Evolutionary conservation across 1,139 yeast genomes (phyloP), one percentile per base, ranked within the genome.

Genomic region (Taphrina sp.): DNA sequence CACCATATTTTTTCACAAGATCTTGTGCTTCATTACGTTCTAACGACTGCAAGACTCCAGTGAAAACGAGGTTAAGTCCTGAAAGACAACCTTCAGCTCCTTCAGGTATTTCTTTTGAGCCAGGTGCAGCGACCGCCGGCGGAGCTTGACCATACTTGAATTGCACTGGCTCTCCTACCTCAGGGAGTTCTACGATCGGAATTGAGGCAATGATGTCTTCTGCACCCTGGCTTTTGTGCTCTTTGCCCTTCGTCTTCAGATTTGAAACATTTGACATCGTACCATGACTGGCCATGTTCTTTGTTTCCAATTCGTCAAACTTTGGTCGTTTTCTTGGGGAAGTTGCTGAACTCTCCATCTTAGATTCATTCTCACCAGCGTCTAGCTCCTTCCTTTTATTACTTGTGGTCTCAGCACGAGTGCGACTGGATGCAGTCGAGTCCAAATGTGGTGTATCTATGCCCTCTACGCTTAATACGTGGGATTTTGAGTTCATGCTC

Each of bases 11-110:
- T 64, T 86, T 83, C 3, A 96, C 95, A 23, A 87, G 67, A 29
- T 77, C 76, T 64, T 85, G 94, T 20, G 92, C 84, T 26, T 80
- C 82, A 1, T 79, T 83, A 61, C 99, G 78, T 60, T 86, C 87
- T 37, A 92, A 70, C 24, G 79, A 79, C 0, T 96, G 95, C 59
- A 92, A 69, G 3, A 82, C 80, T 31, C 99, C 99, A 0, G 98
- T 92, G 66, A 94, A 92, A 0, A 94, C 97, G 62, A 92, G 85
- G 0, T 95, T 88, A 46, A 92, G 71, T 0, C 98, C 98, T 7
- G 61, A 57, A 5, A 62, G 58, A 39, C 64, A 62, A 39, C 62
- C 61, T 14, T 52, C 60, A 3, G 58, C 57, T n/a, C 65, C 65
- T 10, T 36, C 59, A n/a, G 65, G 65, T 5, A 63, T 23, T 12